A percentile compares a stretch with the other conserved stretches of the same genome.
Evolutionary conservation across 805 yeast genomes (phyloP).

Genomic region (Groenewaldozyma salmanticensis): DNA sequence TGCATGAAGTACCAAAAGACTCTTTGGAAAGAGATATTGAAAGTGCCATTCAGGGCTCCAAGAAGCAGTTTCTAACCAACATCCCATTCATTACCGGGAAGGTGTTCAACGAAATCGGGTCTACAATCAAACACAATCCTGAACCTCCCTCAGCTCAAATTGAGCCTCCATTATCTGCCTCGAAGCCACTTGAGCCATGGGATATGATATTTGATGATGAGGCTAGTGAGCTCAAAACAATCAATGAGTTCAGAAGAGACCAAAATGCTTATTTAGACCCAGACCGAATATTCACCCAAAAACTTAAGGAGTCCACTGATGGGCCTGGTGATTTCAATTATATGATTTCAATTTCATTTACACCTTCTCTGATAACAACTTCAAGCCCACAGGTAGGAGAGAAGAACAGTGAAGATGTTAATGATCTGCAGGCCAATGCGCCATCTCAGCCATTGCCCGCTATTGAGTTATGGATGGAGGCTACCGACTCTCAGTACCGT

Average conservation of each 20-base stretch:
- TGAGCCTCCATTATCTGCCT: not conserved
- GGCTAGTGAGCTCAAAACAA: too few species aligned
- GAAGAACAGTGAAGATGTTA: constrained; percentile 13
- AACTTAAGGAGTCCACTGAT: not conserved
- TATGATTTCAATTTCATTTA: constrained; percentile 36
- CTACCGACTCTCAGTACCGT: constrained; percentile 21
- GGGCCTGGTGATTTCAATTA: constrained; percentile 10
- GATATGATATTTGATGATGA: constrained; percentile 6
- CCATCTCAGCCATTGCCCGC: constrained; percentile 36
- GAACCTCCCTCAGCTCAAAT: constrained; percentile 1
- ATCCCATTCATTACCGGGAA: constrained; percentile 20
- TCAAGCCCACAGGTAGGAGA: constrained; percentile 1
- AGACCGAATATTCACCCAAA: not conserved
- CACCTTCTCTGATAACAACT: constrained; percentile 34
- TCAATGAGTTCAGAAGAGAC: too few species aligned
- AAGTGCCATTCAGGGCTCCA: constrained; percentile 7
- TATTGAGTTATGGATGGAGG: constrained; percentile 45
- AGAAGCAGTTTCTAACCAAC: constrained; percentile 20
- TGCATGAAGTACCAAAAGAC: constrained; percentile 14
- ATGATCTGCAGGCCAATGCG: constrained; percentile 12
- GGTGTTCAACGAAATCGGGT: constrained; percentile 7
- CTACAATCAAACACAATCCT: not conserved
- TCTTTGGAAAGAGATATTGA: constrained; percentile 5
- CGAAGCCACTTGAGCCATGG: constrained; percentile 10
- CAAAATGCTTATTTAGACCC: too few species aligned